Evolutionary conservation across 1,139 yeast genomes (phyloP).

Genomic region (Yamadazyma spencermartinsiae): DNA sequence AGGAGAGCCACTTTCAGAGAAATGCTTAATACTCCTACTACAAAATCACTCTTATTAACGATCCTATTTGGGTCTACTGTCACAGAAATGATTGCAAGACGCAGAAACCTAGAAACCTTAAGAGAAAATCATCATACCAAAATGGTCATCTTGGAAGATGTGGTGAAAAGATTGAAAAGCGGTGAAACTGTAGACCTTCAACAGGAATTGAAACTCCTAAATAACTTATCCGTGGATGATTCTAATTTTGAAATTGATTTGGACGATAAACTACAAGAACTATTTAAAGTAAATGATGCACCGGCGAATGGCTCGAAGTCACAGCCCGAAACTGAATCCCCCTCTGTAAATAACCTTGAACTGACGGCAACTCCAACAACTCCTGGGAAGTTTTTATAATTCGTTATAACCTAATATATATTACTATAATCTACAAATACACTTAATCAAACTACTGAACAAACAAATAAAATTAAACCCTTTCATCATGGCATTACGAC

Average conservation of each 20-base stretch:
- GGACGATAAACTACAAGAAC: constrained; percentile 40
- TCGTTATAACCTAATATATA: background rate
- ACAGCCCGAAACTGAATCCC: background rate
- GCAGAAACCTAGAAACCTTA: constrained; percentile 35
- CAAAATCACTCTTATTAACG: constrained; percentile 41
- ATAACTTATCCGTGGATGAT: constrained; percentile 33
- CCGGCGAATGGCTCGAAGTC: constrained; percentile 6
- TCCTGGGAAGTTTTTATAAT: background rate
- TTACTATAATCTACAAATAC: constrained; percentile 3
- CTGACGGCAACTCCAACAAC: background rate
- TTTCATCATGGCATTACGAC: constrained; percentile 27
- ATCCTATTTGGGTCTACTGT: constrained; percentile 42
- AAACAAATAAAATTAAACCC: background rate
- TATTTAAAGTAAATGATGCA: constrained; percentile 34
- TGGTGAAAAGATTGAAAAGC: constrained; percentile 27
- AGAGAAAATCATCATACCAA: constrained; percentile 31
- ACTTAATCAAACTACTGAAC: constrained; percentile 6
- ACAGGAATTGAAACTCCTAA: constrained; percentile 39
- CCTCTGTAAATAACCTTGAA: constrained; percentile 2
- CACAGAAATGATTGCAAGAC: constrained; percentile 37
- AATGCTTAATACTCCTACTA: constrained; percentile 30
- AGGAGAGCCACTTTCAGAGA: constrained; percentile 22
- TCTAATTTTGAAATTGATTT: constrained; percentile 42
- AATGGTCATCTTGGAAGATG: constrained; percentile 32
- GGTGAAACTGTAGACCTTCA: constrained; percentile 39